Evolutionary conservation across 2,329 filamentous ascomycete species (phyloP), one percentile per base, ranked within the genome.

Genomic region (Cercospora sojina): DNA sequence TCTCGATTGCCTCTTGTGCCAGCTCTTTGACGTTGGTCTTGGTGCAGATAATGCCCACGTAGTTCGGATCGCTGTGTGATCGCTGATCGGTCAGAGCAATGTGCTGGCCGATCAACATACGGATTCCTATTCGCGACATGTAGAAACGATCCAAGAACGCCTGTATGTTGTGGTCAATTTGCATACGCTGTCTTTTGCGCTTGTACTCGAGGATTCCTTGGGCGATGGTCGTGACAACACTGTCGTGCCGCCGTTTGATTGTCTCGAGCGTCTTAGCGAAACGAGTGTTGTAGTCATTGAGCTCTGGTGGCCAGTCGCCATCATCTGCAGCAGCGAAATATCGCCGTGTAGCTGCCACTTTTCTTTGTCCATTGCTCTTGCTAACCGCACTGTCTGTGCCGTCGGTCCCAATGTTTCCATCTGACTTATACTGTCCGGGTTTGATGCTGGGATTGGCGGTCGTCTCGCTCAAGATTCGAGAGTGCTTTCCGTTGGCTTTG

Each of bases 191-290:
- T 69, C 93, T 88, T 78, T 91, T 94, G 64, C 94, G 91, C 83
- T 99, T 99, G 85, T 96, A 99, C 81, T 99, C 95, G 66, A 98
- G 86, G 72, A 99, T 97, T 67, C 95, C 95, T 80, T 99, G 94
- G 5, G 95, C 95, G 80, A 99, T 95, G 7, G 95, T 99, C 18
- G 95, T 99, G 58, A 99, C 95, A 69, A 99, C 95, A 74, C 94
- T 90, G 79, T 99, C 95, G 81, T 99, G 95, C 76, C 95, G 86
- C 79, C 93, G 85, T 84, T 99, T 99, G 83, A 99, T 98, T 73
- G 90, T 90, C 78, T 98, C 91, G 55, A 99, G 84, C 3, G 91
- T 92, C 79, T 93, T 88, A 57, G 93, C 88, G 76, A 99, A 98
- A 74, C 89, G 88, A 75, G 90, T 90, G 80, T 99, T 99, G 84